phyloP scores from a whole-genome alignment of 2,329 filamentous ascomycete genomes.

The Penicillium fuscoglaucum region DNA sequence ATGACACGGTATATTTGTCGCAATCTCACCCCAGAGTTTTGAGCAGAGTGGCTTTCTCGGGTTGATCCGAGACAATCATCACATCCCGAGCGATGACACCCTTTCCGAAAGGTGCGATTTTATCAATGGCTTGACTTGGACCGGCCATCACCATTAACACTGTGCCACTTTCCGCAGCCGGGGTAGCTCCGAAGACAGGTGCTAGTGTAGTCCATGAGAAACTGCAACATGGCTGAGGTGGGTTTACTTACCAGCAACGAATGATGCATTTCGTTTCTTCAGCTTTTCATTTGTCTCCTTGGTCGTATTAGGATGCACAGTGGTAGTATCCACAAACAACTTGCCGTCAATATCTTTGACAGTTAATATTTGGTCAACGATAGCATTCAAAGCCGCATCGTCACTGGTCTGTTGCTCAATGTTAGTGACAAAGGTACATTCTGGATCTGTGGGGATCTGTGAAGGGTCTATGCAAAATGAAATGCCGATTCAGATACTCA shows the following conservation, averaged over 20 bases:
- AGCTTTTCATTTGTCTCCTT: conserved; percentile 4
- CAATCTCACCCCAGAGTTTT: conserved; percentile 13
- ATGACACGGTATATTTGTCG: too few relatives aligned
- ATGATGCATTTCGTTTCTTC: background rate
- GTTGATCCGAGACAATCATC: conserved; percentile 14
- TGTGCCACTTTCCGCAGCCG: conserved; percentile 10
- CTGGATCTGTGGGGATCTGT: background rate
- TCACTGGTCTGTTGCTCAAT: background rate
- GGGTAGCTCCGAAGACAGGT: conserved; percentile 15
- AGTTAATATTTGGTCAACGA: conserved; percentile 3
- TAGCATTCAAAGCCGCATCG: conserved; percentile 2
- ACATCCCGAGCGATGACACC: conserved; percentile 14
- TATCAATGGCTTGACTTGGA: background rate
- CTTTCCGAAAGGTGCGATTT: conserved; percentile 1
- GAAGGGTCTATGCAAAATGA: background rate
- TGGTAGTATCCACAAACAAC: conserved; percentile 16
- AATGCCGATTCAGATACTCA: background rate
- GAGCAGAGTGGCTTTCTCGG: conserved; percentile 15
- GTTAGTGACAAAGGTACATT: background rate
- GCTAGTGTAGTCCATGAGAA: conserved; percentile 3
- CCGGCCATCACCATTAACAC: conserved; percentile 13
- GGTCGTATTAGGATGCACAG: conserved; percentile 14
- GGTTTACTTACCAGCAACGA: conserved; percentile 6
- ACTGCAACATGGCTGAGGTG: background rate
- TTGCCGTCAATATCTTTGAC: conserved; percentile 9